Conservation (phyloP, 2,329 filamentous ascomycete species). For the Xylaria sp. region DNA sequence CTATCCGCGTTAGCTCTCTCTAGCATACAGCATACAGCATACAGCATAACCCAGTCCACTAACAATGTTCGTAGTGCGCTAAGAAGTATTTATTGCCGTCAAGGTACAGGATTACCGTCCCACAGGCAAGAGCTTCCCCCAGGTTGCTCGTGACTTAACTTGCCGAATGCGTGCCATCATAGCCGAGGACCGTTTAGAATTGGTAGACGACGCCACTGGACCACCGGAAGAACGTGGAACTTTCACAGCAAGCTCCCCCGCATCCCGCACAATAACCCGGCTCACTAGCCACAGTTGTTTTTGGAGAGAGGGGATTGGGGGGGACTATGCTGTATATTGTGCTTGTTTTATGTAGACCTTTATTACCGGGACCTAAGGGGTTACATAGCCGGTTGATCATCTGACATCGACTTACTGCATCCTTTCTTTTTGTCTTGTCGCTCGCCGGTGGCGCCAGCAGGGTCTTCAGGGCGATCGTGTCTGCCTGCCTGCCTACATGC, state of each 20-base stretch:
- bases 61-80: no score
- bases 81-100: no score
- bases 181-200: slow-evolving; percentile 37
- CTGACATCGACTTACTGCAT: slow-evolving; percentile 22
- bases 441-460: neutral
- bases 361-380: neutral
- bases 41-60: no score
- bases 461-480: neutral
- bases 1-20: slow-evolving; percentile 25
- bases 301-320: neutral
- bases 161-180: slow-evolving; percentile 41
- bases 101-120: neutral
- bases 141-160: slow-evolving; percentile 16
- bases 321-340: neutral
- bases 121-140: slow-evolving; percentile 21
- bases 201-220: slow-evolving; percentile 32
- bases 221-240: slow-evolving; percentile 33
- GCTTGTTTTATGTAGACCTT: neutral
- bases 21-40: no score
- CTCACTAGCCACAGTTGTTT: slow-evolving; percentile 15
- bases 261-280: neutral
- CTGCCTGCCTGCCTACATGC: neutral
- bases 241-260: slow-evolving; percentile 10
- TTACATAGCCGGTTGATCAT: slow-evolving; percentile 27
- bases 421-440: neutral